A percentile compares a stretch with the other conserved stretches of the same genome.
These are phyloP conservation scores for Cutaneotrichosporon mucoides DNA, from an alignment of 1,284 basidiomycete genomes.

Conservation along the genomic window DNA sequence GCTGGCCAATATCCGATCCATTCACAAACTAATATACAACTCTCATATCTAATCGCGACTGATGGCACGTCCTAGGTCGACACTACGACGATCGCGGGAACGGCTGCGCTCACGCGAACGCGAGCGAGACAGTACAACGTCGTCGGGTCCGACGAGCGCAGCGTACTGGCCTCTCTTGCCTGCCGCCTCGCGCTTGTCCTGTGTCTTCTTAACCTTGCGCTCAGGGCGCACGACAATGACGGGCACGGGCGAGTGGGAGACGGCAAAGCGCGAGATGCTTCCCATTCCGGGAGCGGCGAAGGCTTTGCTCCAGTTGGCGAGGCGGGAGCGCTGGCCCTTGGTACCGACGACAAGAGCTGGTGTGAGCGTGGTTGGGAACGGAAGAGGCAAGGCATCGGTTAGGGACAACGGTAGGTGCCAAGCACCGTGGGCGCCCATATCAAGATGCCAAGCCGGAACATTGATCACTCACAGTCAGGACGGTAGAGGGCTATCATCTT, in stretches of 20 bases:
- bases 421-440: no score
- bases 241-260: conserved; percentile 84
- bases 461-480: conserved; percentile 62
- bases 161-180: conserved; percentile 74
- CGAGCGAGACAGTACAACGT: conserved; percentile 30
- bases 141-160: conserved; percentile 42
- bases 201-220: conserved; percentile 74
- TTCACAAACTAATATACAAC: no score
- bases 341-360: conserved; percentile 81
- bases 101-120: conserved; percentile 9
- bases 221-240: conserved; percentile 86
- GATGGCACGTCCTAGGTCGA: neutral
- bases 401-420: neutral
- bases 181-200: conserved; percentile 74
- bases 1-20: no score
- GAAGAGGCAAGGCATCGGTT: no score
- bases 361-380: no score
- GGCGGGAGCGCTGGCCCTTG: conserved; percentile 63
- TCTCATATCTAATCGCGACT: no score
- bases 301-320: conserved; percentile 58
- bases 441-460: no score
- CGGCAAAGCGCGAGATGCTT: conserved; percentile 61
- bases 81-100: conserved; percentile 1
- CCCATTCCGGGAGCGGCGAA: conserved; percentile 57
- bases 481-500: conserved; percentile 91